These are phyloP conservation scores for Monilinia polystroma DNA, from an alignment of 2,329 filamentous ascomycete genomes.

Conservation along the genomic window DNA sequence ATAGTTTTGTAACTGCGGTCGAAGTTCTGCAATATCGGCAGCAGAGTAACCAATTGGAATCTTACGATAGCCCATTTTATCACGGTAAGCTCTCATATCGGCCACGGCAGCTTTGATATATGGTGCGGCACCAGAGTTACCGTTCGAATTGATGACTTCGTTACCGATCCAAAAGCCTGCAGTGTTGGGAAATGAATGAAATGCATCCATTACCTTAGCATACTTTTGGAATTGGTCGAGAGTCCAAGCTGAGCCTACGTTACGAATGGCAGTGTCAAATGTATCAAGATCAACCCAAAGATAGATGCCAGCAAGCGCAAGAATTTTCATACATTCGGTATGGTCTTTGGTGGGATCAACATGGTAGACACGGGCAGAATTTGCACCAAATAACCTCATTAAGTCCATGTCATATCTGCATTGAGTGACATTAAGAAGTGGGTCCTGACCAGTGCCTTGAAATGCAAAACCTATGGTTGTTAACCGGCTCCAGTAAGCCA, in stretches of 20 bases:
- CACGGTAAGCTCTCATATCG: conserved; percentile 55
- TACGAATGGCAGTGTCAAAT: conserved; percentile 63
- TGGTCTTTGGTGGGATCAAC: conserved; percentile 72
- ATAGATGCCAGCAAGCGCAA: conserved; percentile 79
- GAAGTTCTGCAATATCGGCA: conserved; percentile 67
- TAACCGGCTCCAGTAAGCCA: conserved; percentile 16
- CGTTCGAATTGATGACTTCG: conserved; percentile 68
- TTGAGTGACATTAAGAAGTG: conserved; percentile 71
- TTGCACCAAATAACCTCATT: conserved; percentile 78
- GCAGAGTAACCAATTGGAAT: conserved; percentile 59
- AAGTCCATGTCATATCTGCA: conserved; percentile 71
- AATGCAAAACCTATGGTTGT: conserved; percentile 69
- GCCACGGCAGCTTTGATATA: conserved; percentile 58
- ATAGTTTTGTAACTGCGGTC: conserved; percentile 66
- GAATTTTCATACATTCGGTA: conserved; percentile 74
- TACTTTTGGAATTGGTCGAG: conserved; percentile 63
- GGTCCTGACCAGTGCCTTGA: conserved; percentile 64
- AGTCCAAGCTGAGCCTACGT: conserved; percentile 68
- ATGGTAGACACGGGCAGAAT: conserved; percentile 85
- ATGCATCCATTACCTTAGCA: conserved; percentile 67
- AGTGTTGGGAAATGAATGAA: conserved; percentile 66
- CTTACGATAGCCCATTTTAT: conserved; percentile 47
- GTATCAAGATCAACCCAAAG: conserved; percentile 80
- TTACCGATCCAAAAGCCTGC: conserved; percentile 86
- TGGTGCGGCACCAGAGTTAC: conserved; percentile 52